Base-by-base conservation (phyloP, 352 stramenopile species). In the Phytophthora syringae region DNA sequence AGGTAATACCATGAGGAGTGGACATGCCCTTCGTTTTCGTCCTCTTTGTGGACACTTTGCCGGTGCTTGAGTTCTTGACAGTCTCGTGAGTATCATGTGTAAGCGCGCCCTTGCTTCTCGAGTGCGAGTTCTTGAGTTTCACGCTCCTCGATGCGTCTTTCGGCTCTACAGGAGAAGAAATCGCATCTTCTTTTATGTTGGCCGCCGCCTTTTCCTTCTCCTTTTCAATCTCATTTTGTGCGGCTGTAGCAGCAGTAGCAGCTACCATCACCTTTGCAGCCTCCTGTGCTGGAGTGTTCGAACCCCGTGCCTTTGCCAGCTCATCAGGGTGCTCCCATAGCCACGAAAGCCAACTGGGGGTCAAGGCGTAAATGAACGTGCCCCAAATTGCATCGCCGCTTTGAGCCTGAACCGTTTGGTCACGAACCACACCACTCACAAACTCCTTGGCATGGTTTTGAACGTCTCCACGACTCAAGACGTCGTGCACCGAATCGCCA, bases 401-500 rank as follows among this genome's bases (percentile, higher is more conserved):
- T 60, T 93, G 84, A 11, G 80, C 82, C 51, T 93, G 85, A 25
- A 95, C 84, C 0, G 85, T 95, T 45, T 92, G 82, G 64, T 95
- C 86, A 21, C 74, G 76, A n/a, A 95, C 80, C n/a, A 95, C 84
- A 3, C 70, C 72, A 36, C 83, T 80, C 9, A 95, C 80, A 55
- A 95, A 95, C 56, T 90, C 81, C 53, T 95, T 95, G 61, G 86
- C 84, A 65, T 95, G 86, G 52, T 88, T 79, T 56, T 93, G 82
- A 56, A 93, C 76, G 45, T 95, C 86, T 16, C 53, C n/a, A 15
- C 81, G 83, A 50, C 84, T 93, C 30, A 95, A 72, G 21, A 93
- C 79, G 15, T 92, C 74, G 67, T 95, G 86, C 40, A 93, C 81
- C 7, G 84, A 84, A 12, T 86, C 76, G n/a, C 70, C 71, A 0